A percentile compares a stretch with the other conserved stretches of the same genome.
These are phyloP conservation scores for Geotrichum restrictum DNA, from an alignment of 1,139 yeast species.

Conservation along the genomic window DNA sequence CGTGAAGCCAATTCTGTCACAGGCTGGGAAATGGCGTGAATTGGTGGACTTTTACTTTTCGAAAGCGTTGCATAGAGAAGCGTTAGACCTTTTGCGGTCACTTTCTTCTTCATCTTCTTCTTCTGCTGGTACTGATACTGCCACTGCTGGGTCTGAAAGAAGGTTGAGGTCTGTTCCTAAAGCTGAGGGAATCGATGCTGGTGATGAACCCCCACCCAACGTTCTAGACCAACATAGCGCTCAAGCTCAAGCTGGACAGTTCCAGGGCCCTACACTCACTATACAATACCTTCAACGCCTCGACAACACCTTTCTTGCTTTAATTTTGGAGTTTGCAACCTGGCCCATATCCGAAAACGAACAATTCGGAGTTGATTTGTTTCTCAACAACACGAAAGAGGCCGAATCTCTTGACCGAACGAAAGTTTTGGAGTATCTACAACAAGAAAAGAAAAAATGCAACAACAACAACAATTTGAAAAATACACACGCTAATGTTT, in stretches of 20 bases:
- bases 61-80: slow-evolving; percentile 59
- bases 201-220: too few relatives aligned
- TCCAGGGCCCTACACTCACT: slow-evolving; percentile 47
- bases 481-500: too few relatives aligned
- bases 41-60: slow-evolving; percentile 75
- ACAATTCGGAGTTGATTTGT: slow-evolving; percentile 49
- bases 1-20: slow-evolving; percentile 56
- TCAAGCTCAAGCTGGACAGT: slow-evolving; percentile 24
- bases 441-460: slow-evolving; percentile 13
- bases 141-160: neutral
- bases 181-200: too few relatives aligned
- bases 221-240: too few relatives aligned
- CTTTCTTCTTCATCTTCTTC: slow-evolving; percentile 23
- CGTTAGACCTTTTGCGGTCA: slow-evolving; percentile 54
- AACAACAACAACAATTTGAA: too few relatives aligned
- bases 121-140: neutral
- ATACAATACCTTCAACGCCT: slow-evolving; percentile 65
- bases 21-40: slow-evolving; percentile 56
- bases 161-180: too few relatives aligned
- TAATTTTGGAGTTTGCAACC: slow-evolving; percentile 56
- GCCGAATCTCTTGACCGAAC: slow-evolving; percentile 56
- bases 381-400: slow-evolving; percentile 63
- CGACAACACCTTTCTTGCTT: slow-evolving; percentile 47
- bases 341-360: slow-evolving; percentile 51
- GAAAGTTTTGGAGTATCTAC: slow-evolving; percentile 51